Evolutionary conservation across 1,284 basidiomycete genomes (phyloP), one percentile per base, ranked within the genome.

Genomic region (Sphagnurus paluster): DNA sequence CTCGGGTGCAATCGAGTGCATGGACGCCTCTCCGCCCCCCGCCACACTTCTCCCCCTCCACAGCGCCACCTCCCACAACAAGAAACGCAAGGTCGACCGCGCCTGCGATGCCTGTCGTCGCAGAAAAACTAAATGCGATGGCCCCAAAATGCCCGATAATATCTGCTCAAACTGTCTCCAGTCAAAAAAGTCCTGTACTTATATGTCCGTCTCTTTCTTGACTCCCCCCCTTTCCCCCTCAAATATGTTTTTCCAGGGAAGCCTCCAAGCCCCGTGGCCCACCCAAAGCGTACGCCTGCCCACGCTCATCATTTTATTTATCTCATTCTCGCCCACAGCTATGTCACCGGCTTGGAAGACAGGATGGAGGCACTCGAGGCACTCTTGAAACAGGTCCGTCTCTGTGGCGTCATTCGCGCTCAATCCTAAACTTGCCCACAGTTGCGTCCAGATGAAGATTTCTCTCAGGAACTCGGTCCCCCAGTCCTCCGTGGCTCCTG

Each of bases 201-300:
- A 90, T 61, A 59, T 90, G 79, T 85, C 56, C 51, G 82, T 74
- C 23, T 32, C n/a, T n/a, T n/a, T n/a, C n/a, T n/a, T n/a, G n/a
- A n/a, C n/a, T n/a, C n/a, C n/a, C n/a, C 40, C 20, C 21, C 48
- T 40, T 39, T 50, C 36, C n/a, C 23, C 16, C 48, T 38, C 30
- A 28, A 17, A 39, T 24, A 42, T 52, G 23, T 10, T 8, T 8
- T 24, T 8, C 8, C 43, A 87, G 84, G n/a, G 84, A 87, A 62
- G 75, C 75, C 4, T 91, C 89, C 1, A 87, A 85, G 57, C 84
- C 90, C 42, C 76, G 91, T 48, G 90, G 90, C 0, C 90, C 90
- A 10, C 84, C 90, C 1, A 93, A 93, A 67, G 88, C 87, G 79
- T 92, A 39, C 64, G 75, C 75, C 11, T 39, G 32, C n/a, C n/a